Evolutionary conservation across 352 stramenopile genomes (phyloP), one percentile per base, ranked within the genome.

Genomic region (Globisporangium megalacanthum): DNA sequence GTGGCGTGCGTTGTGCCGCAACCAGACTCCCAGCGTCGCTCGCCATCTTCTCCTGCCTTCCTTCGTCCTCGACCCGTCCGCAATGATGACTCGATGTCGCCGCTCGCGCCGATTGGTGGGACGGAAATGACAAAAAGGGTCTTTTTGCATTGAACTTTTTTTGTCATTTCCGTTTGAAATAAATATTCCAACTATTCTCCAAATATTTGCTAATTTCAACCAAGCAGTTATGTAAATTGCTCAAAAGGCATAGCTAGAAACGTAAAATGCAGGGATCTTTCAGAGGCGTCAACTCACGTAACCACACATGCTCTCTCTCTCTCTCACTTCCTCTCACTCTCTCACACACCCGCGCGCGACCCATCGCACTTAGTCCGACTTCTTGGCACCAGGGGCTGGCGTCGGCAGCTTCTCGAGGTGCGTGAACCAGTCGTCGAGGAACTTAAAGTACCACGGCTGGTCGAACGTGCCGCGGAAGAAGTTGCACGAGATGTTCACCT

Each of bases 401-500:
- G 61, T 82, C 33, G 77, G 74, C 19, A 84, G 57, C 67, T 63
- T 87, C 66, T 90, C 80, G 20, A 90, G 60, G 65, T 89, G 72
- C 41, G 53, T 58, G 58, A 94, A 96, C 71, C 94, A 96, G 45
- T 91, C 72, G 60, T 95, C 78, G 20, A 96, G 58, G 68, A 95
- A 92, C 52, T 75, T 61, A 60, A 95, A 94, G 73, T 97, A 96
- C 69, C 75, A 86, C 8, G 66, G 60, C 73, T 95, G 76, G 71
- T 96, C 86, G 56, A 97, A 97, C 17, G 76, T 86, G 56, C 89
- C 92, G 42, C 89, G 86, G 79, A 98, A 98, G 63, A 98, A 98
- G 69, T 98, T 98, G 76, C 92, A 98, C 57, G 88, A 97, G 49
- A 97, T 89, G 75, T 97, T 97, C 37, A 96, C 89, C 56, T 97